These are phyloP conservation scores for Yamadazyma olivae DNA, from an alignment of 805 yeast genomes.

Conservation along the genomic window DNA sequence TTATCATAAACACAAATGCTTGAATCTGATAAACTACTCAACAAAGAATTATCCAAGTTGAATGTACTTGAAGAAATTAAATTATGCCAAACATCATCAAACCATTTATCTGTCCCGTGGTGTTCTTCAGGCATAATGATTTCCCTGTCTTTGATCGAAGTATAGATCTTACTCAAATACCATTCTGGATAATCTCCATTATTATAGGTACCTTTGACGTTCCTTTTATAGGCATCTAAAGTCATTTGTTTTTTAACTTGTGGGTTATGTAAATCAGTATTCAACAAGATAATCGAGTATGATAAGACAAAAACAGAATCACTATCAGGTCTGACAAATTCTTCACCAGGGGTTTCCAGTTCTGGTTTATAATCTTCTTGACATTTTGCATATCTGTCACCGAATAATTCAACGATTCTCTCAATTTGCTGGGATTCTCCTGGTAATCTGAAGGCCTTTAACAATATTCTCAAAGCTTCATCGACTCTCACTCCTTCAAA, in stretches of 20 bases:
- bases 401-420: slow-evolving; percentile 82
- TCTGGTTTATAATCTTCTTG: slow-evolving; percentile 31
- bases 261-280: slow-evolving; percentile 92
- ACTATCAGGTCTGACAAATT: slow-evolving; percentile 62
- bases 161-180: slow-evolving; percentile 78
- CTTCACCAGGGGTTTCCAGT: slow-evolving; percentile 27
- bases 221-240: slow-evolving; percentile 73
- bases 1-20: slow-evolving; percentile 59
- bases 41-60: slow-evolving; percentile 4
- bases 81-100: slow-evolving; percentile 82
- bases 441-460: slow-evolving; percentile 85
- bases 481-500: slow-evolving; percentile 81
- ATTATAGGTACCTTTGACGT: slow-evolving; percentile 76
- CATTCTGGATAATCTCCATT: slow-evolving; percentile 78
- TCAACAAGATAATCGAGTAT: slow-evolving; percentile 89
- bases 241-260: slow-evolving; percentile 91
- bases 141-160: slow-evolving; percentile 78
- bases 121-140: slow-evolving; percentile 98
- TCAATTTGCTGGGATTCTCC: slow-evolving; percentile 98
- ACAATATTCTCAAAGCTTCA: slow-evolving; percentile 80
- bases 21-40: slow-evolving; percentile 13
- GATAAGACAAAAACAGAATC: slow-evolving; percentile 89
- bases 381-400: slow-evolving; percentile 71
- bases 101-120: slow-evolving; percentile 88
- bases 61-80: slow-evolving; percentile 45